These are phyloP conservation scores for Puccinia hordei DNA, from an alignment of 1,284 basidiomycete species.

Conservation along the genomic window DNA sequence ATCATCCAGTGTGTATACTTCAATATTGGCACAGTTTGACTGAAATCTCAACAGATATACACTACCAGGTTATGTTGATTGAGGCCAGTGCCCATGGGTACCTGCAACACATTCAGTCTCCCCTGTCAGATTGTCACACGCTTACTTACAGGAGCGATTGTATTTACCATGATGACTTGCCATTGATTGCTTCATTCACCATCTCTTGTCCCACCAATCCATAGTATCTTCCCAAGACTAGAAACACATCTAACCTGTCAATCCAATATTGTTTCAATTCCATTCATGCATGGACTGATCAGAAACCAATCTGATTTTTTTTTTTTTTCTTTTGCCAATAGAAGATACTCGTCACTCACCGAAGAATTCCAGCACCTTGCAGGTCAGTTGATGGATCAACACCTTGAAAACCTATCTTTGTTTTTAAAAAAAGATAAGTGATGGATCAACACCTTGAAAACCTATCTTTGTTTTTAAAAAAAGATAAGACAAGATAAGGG, in stretches of 20 bases:
- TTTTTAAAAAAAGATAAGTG: conserved; percentile 7
- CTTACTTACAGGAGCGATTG: too few species aligned
- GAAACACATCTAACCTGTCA: conserved; percentile 36
- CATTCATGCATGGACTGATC: neutral
- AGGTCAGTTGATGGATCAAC: conserved; percentile 39
- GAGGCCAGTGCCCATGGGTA: conserved; percentile 49
- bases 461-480: conserved; percentile 31
- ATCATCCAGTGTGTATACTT: too few species aligned
- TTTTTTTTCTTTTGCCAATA: neutral
- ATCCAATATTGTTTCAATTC: neutral
- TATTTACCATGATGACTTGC: conserved; percentile 35
- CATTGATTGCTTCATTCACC: conserved; percentile 40
- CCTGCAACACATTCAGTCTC: neutral
- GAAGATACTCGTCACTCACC: conserved; percentile 11
- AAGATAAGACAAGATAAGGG: neutral
- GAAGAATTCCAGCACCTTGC: conserved; percentile 24
- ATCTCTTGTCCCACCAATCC: conserved; percentile 33
- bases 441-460: conserved; percentile 39
- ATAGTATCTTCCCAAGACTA: conserved; percentile 30
- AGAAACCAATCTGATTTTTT: neutral
- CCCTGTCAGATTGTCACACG: neutral
- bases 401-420: conserved; percentile 46
- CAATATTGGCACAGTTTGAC: too few species aligned
- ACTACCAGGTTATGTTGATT: conserved; percentile 50
- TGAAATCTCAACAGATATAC: conserved; percentile 19